Conservation (phyloP, 306 rosid genomes). For the Senna tora region DNA sequence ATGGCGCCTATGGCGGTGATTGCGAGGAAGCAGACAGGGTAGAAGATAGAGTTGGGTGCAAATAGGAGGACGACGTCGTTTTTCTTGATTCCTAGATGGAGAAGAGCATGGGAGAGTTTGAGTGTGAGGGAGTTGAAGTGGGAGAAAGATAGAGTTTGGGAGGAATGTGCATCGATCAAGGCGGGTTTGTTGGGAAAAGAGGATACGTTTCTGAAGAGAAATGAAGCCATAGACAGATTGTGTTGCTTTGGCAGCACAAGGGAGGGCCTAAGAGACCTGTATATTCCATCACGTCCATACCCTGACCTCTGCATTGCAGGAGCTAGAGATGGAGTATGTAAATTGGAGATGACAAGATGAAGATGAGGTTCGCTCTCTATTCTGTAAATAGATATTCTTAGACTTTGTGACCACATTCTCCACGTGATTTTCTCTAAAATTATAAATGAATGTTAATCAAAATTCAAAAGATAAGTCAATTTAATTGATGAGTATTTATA, state of each 20-base stretch:
- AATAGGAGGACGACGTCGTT: slow-evolving; percentile 81
- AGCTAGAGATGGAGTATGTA: no score
- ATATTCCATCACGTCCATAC: slow-evolving; percentile 72
- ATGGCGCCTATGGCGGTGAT: slow-evolving; percentile 66
- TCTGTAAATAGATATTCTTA: no score
- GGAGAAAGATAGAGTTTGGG: slow-evolving; percentile 50
- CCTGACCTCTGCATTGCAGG: slow-evolving; percentile 81
- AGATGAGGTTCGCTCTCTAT: no score
- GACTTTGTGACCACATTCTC: no score
- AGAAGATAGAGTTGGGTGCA: slow-evolving; percentile 70
- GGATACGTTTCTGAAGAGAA: slow-evolving; percentile 56
- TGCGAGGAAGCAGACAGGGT: slow-evolving; percentile 63
- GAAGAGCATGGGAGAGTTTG: slow-evolving; percentile 57
- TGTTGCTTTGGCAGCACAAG: slow-evolving; percentile 51
- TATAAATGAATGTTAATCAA: no score
- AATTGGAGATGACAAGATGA: no score
- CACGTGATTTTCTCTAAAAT: no score
- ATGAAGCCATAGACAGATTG: slow-evolving; percentile 61
- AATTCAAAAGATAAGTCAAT: no score
- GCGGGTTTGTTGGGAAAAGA: slow-evolving; percentile 64
- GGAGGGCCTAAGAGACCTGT: slow-evolving; percentile 72
- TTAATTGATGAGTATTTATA: no score
- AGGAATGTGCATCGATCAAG: slow-evolving; percentile 61
- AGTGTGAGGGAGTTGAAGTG: slow-evolving; percentile 56
- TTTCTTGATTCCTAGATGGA: slow-evolving; percentile 60